Base-by-base conservation (phyloP, 106 monocot genomes). In the Allium sativum region DNA sequence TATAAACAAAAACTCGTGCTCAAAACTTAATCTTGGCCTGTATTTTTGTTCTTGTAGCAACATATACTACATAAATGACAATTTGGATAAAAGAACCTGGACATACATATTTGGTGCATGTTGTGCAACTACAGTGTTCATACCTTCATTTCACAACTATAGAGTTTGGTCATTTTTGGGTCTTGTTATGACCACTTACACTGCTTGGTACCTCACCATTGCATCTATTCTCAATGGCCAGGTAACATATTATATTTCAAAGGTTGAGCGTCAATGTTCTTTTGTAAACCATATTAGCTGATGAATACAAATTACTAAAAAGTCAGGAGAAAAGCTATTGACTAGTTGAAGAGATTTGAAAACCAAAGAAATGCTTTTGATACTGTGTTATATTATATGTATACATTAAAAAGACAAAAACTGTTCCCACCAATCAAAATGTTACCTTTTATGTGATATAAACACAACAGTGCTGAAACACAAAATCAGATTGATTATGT, bases 61-160 rank as follows among this genome's bases (percentile, higher is more conserved):
- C 44, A 88, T 88, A 77, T 88, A 88, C 50, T 88, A 88, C 68
- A 80, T 88, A 56, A 88, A 83, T 59, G 87, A 88, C 79, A 88
- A 80, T 62, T 47, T 88, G 65, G 87, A 88, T 55, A 88, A 88
- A 62, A 80, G 87, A 65, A 88, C 83, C 47, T 88, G 87, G 87
- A 88, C 87, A 2, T 88, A 88, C 18, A 88, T 88, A 45, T 88
- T 88, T 65, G 87, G 83, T 10, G 87, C 87, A 31, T 88, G 87
- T 68, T 88, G 87, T 55, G 87, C 87, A 3, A 88, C 87, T 12
- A 88, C 87, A 48, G 87, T 88, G 21, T 88, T 88, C 87, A 88
- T 88, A 82, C 87, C 87, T 22, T 88, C 82, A 18, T 87, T 87
- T 68, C 82, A 83, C 73, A 87, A 87, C 87, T 87, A 87, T 72